phyloP scores from a whole-genome alignment of 768 basidiomycete genomes.

The Lentinula raphanica region DNA sequence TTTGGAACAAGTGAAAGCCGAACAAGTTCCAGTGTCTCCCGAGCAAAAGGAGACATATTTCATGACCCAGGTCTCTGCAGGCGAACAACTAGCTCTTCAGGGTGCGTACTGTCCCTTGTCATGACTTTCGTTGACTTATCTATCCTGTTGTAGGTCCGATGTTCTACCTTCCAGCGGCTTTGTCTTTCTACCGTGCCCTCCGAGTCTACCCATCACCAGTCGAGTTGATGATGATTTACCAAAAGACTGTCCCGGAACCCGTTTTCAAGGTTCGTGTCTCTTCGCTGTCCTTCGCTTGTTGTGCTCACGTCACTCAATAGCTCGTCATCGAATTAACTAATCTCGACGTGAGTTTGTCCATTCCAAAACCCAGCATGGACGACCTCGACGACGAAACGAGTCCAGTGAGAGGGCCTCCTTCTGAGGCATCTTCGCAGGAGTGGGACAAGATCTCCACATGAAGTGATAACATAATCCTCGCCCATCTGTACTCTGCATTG shows the following conservation, averaged over 20 bases:
- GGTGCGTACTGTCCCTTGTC: constrained; percentile 42
- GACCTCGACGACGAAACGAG: constrained; percentile 52
- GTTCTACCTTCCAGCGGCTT: constrained; percentile 74
- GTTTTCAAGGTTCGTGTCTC: constrained; percentile 62
- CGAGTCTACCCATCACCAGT: constrained; percentile 92
- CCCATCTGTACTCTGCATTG: constrained; percentile 17
- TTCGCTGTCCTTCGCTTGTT: not conserved
- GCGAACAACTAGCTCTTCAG: constrained; percentile 74
- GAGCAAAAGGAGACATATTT: constrained; percentile 87
- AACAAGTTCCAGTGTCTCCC: constrained; percentile 60
- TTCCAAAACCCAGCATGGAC: constrained; percentile 23
- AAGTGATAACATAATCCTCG: constrained; percentile 22
- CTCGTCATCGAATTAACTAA: constrained; percentile 81
- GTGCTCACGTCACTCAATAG: constrained; percentile 23
- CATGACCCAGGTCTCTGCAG: constrained; percentile 82
- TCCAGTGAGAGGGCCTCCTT: constrained; percentile 63
- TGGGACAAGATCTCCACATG: constrained; percentile 75
- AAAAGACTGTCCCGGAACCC: constrained; percentile 79
- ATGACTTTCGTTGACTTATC: constrained; percentile 5
- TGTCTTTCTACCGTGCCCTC: constrained; percentile 90
- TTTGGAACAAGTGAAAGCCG: constrained; percentile 60
- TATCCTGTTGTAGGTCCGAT: constrained; percentile 54
- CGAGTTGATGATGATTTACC: constrained; percentile 92
- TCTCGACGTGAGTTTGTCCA: constrained; percentile 78
- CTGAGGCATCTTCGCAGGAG: constrained; percentile 84